phyloP scores from a whole-genome alignment of 768 basidiomycete species.

The Suillus bovinus region DNA sequence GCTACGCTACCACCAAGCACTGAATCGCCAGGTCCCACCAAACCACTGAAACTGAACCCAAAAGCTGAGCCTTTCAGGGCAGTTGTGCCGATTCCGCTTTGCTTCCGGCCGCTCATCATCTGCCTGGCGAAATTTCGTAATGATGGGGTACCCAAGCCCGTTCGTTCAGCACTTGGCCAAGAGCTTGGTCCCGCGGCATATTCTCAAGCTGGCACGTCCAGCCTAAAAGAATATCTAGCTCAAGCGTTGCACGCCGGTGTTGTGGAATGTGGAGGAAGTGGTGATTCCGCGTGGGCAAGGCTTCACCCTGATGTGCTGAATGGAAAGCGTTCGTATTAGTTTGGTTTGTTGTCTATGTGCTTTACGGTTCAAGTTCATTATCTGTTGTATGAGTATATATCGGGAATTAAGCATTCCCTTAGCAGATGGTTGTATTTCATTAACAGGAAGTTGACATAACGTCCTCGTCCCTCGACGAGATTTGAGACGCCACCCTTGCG shows the following conservation, averaged over 20 bases:
- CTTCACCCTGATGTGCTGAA: not conserved
- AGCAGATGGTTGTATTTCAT: constrained; percentile 30
- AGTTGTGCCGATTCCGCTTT: constrained; percentile 11
- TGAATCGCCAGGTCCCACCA: no score
- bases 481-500: not conserved
- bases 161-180: constrained; percentile 40
- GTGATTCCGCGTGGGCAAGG: constrained; percentile 32
- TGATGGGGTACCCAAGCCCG: constrained; percentile 33
- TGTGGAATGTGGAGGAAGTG: constrained; percentile 41
- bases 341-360: not conserved
- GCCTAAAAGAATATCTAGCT: constrained; percentile 42
- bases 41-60: not conserved
- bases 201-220: constrained; percentile 38
- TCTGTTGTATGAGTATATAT: constrained; percentile 10
- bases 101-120: constrained; percentile 34
- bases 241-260: constrained; percentile 41
- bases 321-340: not conserved
- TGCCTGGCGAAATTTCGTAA: constrained; percentile 31
- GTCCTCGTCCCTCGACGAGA: constrained; percentile 44
- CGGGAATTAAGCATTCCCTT: constrained; percentile 13
- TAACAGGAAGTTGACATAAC: constrained; percentile 19
- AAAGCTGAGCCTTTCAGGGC: not conserved
- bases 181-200: constrained; percentile 37
- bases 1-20: no score
- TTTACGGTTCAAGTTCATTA: not conserved